These are phyloP conservation scores for Vitellaria paradoxa DNA, from an alignment of 179 eudicot genomes.

Conservation along the genomic window DNA sequence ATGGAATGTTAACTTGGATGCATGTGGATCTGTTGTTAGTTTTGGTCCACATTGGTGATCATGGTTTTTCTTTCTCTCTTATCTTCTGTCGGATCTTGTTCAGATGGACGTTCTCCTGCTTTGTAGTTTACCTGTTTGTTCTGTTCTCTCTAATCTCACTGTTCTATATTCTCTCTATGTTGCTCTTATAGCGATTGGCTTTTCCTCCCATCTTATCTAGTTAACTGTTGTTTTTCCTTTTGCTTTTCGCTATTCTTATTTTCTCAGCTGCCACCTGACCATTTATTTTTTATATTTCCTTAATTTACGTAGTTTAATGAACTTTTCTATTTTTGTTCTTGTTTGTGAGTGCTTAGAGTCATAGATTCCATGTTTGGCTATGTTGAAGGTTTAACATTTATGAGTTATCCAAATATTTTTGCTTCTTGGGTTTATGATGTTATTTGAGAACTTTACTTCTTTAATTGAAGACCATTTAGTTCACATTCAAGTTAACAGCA, in stretches of 20 bases:
- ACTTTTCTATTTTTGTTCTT: neutral
- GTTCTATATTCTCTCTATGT: neutral
- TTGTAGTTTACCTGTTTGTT: neutral
- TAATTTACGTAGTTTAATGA: no score
- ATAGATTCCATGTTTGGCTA: neutral
- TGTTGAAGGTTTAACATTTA: neutral
- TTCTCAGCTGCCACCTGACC: neutral
- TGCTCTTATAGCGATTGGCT: neutral
- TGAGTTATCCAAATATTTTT: neutral
- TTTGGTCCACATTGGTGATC: slow-evolving; percentile 15
- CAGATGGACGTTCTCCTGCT: neutral
- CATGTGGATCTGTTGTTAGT: neutral
- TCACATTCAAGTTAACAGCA: neutral
- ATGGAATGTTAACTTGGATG: neutral
- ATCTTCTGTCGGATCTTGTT: neutral
- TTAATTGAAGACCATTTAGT: neutral
- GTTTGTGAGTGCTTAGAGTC: neutral
- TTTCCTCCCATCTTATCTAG: neutral
- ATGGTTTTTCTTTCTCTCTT: slow-evolving; percentile 1
- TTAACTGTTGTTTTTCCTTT: neutral
- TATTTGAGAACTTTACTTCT: neutral
- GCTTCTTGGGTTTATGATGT: neutral
- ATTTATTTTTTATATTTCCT: neutral
- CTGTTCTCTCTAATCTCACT: neutral
- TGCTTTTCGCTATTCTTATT: neutral